Percentiles rank a stretch among this genome's conserved stretches.
phyloP scores from a whole-genome alignment of 2,329 filamentous ascomycete genomes.

The Talaromyces marneffei region DNA sequence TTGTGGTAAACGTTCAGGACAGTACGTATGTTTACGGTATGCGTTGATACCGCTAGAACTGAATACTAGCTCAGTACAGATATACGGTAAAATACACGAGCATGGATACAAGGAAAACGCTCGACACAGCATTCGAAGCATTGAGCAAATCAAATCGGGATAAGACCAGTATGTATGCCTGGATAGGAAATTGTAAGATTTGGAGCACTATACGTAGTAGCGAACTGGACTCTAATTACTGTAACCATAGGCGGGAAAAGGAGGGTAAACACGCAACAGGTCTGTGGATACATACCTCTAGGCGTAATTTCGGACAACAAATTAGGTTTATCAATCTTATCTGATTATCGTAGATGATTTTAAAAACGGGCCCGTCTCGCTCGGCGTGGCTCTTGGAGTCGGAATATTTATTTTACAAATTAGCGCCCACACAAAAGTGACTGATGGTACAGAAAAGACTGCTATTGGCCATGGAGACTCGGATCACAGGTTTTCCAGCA shows the following conservation, averaged over 20 bases:
- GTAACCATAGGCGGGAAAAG: too few species aligned
- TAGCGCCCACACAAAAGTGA: not conserved
- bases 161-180: not conserved
- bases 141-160: not conserved
- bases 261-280: too few species aligned
- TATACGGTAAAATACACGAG: not conserved
- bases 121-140: not conserved
- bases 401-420: not conserved
- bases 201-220: not conserved
- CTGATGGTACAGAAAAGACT: not conserved
- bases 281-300: not conserved
- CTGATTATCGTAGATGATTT: not conserved
- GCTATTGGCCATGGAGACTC: not conserved
- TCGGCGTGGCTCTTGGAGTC: not conserved
- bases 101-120: not conserved
- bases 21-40: not conserved
- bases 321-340: constrained; percentile 1
- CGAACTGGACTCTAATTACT: too few species aligned
- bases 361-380: not conserved
- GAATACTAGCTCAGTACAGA: not conserved
- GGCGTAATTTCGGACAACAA: not conserved
- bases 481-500: not conserved
- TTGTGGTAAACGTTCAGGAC: not conserved
- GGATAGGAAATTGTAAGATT: not conserved
- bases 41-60: not conserved